Evolutionary conservation across 2,329 filamentous ascomycete genomes (phyloP), one percentile per base, ranked within the genome.

Genomic region (Epicoccum sorghinum): DNA sequence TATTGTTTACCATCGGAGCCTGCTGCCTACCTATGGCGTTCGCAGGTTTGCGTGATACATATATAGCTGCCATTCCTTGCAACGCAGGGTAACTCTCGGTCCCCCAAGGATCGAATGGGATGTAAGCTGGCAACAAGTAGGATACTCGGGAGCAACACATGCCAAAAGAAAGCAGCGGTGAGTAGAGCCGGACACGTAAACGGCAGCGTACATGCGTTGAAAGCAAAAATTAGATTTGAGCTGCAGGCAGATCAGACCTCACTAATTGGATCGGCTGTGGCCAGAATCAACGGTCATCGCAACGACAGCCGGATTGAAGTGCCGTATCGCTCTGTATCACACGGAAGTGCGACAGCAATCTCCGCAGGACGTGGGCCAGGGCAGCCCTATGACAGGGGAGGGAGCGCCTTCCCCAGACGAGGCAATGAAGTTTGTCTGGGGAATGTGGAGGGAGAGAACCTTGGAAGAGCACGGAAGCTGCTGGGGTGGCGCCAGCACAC

Each of bases 401-500:
- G 53, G 59, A 62, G 49, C 52, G 51, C 2, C 24, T 60, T 64
- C 59, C 66, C 65, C 62, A 62, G 55, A 66, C 57, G 49, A 62
- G 60, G 52, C 47, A 55, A 48, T 42, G 18, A 25, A 39, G 57
- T 23, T 3, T 47, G 42, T 48, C 55, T 54, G 60, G 62, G 60
- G 58, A 62, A 61, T 56, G 62, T 60, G 61, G 56, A 53, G 46
- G 50, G 33, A 52, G 47, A 41, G 47, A 49, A 48, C 25, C 47
- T 52, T 52, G 36, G 37, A 43, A 43, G 44, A 24, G 36, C 41
- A 41, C 41, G 52, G 52, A 49, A 36, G 52, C 46, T 36, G 37
- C 46, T 25, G 37, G 30, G 39, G 22, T 38, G 41, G 30, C 37
- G 45, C 51, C 40, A 53, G 42, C 47, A 42, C 36, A 51, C 33